Evolutionary conservation across 768 basidiomycete species (phyloP), one percentile per base, ranked within the genome.

Genomic region (Boletus vermiculosoides): DNA sequence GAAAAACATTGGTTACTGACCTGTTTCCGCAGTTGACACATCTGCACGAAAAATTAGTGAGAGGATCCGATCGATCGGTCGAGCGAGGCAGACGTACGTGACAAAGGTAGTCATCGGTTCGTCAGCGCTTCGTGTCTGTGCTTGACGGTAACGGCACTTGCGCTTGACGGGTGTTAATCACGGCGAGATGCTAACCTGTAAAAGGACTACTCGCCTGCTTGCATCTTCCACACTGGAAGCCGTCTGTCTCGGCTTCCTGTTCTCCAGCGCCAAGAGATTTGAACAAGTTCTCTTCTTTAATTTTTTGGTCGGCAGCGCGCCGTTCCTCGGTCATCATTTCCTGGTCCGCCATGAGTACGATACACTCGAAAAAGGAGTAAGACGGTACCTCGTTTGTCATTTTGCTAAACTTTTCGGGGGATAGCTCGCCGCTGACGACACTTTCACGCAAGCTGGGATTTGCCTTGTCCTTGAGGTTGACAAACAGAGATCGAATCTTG

Each of bases 81-180:
- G 41, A 28, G 52, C n/a, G 9, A 37, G 25, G 15, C 1, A 20
- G 31, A 77, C 80, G 60, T 74, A 92, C 85, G 91, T 94, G 63
- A 94, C 92, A 69, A 94, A 96, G 20, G 94, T 95, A 3, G 96
- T 98, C 95, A 98, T 98, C 23, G 96, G 95, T 75, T 98, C 97
- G 76, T 98, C 97, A 9, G 97, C 96, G 68, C 92, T 94, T 54
- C 97, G 83, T 9, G 97, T 99, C 71, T 99, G 97, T 65, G 93
- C 92, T 77, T 98, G 94, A 63, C 92, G 88, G 66, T 97, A 98
- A 45, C 88, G 83, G 65, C 92, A 92, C 76, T 94, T 92, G 65
- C 89, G 77, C 87, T 89, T 58, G 20, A 40, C 40, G 54, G 50
- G 39, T 7, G 36, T 64, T 15, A 63, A 39, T 44, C 13, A 18